Percentiles rank a stretch among this genome's conserved stretches.
Evolutionary conservation across 768 basidiomycete species (phyloP).

Genomic region (Clavaria fumosa): DNA sequence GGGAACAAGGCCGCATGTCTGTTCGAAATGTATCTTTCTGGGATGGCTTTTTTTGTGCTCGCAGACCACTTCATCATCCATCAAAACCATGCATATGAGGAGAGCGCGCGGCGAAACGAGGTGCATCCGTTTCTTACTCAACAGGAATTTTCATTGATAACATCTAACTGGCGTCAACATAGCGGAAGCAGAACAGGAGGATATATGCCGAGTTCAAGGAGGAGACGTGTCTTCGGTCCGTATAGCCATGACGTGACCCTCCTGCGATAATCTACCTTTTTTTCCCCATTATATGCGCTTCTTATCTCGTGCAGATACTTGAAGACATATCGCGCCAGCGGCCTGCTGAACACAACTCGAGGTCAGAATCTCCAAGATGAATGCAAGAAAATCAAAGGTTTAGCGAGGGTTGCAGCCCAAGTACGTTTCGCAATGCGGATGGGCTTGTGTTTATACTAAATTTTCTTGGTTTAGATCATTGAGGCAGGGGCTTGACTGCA

Average conservation of each 20-base stretch:
- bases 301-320: conserved; percentile 34
- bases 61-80: conserved; percentile 82
- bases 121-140: conserved; percentile 19
- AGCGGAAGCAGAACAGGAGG: conserved; percentile 66
- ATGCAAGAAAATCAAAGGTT: conserved; percentile 47
- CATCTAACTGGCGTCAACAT: conserved; percentile 2
- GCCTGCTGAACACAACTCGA: conserved; percentile 31
- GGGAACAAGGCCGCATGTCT: conserved; percentile 89
- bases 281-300: no score
- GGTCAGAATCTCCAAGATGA: conserved; percentile 43
- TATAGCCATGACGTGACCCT: not conserved
- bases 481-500: no score
- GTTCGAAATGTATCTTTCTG: conserved; percentile 82
- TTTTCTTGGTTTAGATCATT: no score
- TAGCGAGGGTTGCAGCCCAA: conserved; percentile 26
- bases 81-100: conserved; percentile 74
- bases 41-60: conserved; percentile 70
- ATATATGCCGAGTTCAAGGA: conserved; percentile 67
- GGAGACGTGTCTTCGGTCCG: conserved; percentile 53
- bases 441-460: no score
- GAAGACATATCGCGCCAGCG: conserved; percentile 38
- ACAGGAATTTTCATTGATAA: conserved; percentile 1
- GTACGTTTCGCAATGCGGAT: no score
- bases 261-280: not conserved
- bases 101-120: conserved; percentile 55